Evolutionary conservation across 2,329 filamentous ascomycete species (phyloP), one percentile per base, ranked within the genome.

Genomic region (Arachnomyces sp.): DNA sequence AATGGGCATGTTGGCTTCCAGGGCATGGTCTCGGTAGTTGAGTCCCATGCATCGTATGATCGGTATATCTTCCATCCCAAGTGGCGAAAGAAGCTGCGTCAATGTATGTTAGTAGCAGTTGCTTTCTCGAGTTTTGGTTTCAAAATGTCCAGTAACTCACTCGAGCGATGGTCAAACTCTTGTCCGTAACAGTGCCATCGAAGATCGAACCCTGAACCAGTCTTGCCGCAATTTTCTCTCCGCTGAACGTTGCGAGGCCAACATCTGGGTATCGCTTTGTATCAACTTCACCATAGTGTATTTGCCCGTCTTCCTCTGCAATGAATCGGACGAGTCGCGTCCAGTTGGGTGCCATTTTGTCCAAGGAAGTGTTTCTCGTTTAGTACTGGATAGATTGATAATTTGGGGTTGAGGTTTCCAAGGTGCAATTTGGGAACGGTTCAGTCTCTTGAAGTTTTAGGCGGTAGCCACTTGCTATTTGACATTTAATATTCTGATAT

Each of bases 41-140:
- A 71, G 59, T 5, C 68, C 68, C 34, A 71, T 52, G 48, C 67
- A 71, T 28, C 67, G 63, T 36, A 71, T 67, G 14, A 62, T 60
- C 28, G 61, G 60, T 4, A 66, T 56, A 25, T 69, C 60, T 9
- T 54, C 43, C 14, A 43, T 43, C 1, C 53, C 45, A 15, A 69
- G 40, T 0, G 66, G 66, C 2, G 59, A 53, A 13, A 69, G 50
- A 31, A 61, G 47, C 47, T 51, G 4, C n/a, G 29, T 8, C 9
- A 9, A 15, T 2, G 7, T 31, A 4, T 7, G 31, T 33, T 14
- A 33, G 13, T 33, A 33, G 5, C 31, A 17, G 31, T 33, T 33
- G 9, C 9, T 25, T 9, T 25, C 21, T 25, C 21, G 5, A 25
- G 9, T 9, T 9, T 9, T 5, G 21, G 21, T 25, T 5, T 9